phyloP scores from a whole-genome alignment of 148 eudicot genomes.

The Camellia granthamiana region DNA sequence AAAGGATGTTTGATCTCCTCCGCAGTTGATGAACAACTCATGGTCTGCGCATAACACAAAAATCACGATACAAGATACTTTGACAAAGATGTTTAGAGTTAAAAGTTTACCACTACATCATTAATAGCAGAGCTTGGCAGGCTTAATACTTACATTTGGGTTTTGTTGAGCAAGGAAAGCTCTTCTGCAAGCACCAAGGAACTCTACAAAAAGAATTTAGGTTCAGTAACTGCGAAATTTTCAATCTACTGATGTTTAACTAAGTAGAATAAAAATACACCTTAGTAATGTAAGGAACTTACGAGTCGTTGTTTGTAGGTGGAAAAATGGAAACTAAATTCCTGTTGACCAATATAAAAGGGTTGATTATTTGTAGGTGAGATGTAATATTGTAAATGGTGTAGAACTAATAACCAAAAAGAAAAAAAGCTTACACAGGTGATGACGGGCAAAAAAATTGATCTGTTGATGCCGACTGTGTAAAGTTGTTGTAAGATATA shows the following conservation, averaged over 20 bases:
- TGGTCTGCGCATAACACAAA: slow-evolving; percentile 37
- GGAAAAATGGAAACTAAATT: slow-evolving; percentile 55
- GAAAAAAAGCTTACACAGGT: slow-evolving; percentile 46
- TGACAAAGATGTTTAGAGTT: background rate
- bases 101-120: background rate
- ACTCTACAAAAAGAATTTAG: slow-evolving; percentile 21
- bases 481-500: slow-evolving; percentile 70
- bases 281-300: slow-evolving; percentile 20
- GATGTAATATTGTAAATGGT: background rate
- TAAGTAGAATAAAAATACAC: background rate
- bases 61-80: background rate
- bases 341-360: slow-evolving; percentile 33
- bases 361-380: background rate
- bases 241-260: background rate
- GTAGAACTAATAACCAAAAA: background rate
- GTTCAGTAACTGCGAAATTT: background rate
- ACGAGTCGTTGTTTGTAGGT: slow-evolving; percentile 37
- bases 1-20: slow-evolving; percentile 44
- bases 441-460: slow-evolving; percentile 41
- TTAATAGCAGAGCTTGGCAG: background rate
- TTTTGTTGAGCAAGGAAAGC: slow-evolving; percentile 50
- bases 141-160: slow-evolving; percentile 40
- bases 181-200: slow-evolving; percentile 55
- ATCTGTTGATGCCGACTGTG: slow-evolving; percentile 15
- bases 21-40: slow-evolving; percentile 74